Percentiles rank a stretch among this genome's conserved stretches.
Evolutionary conservation across 495 filamentous ascomycete genomes (phyloP).

Genomic region (Penicilliopsis zonata): DNA sequence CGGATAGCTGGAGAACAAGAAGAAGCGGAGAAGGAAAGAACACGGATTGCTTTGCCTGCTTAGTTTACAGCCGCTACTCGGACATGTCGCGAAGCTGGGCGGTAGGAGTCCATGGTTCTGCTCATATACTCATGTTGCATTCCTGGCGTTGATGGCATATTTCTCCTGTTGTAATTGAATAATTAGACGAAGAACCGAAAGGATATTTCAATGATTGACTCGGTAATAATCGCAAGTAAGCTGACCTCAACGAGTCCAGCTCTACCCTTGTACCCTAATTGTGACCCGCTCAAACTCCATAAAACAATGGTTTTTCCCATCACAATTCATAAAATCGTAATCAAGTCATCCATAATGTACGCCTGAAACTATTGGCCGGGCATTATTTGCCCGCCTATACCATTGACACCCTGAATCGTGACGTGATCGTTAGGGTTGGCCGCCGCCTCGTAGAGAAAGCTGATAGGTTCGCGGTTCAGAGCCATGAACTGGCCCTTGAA

Average conservation of each 20-base stretch:
- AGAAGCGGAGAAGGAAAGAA: slow-evolving; percentile 22
- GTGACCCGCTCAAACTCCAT: too few species aligned
- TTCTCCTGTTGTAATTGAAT: slow-evolving; percentile 5
- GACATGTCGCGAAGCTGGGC: too few species aligned
- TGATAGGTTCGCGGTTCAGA: slow-evolving; percentile 68
- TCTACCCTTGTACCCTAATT: slow-evolving; percentile 1
- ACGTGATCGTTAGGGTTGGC: slow-evolving; percentile 82
- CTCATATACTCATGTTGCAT: slow-evolving; percentile 5
- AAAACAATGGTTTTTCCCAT: too few species aligned
- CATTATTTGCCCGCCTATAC: slow-evolving; percentile 26
- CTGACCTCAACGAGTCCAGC: slow-evolving; percentile 8
- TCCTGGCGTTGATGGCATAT: slow-evolving; percentile 15
- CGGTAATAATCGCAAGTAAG: too few species aligned
- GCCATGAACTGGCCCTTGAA: slow-evolving; percentile 91
- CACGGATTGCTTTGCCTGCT: slow-evolving; percentile 19
- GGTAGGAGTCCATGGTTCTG: too few species aligned
- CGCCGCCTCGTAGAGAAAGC: slow-evolving; percentile 85
- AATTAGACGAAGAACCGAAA: slow-evolving; percentile 2
- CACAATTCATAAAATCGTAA: neutral
- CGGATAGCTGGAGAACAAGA: slow-evolving; percentile 26
- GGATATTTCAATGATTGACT: too few species aligned
- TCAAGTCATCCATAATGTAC: neutral
- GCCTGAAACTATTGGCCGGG: slow-evolving; percentile 23
- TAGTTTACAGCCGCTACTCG: slow-evolving; percentile 4
- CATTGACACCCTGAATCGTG: slow-evolving; percentile 33